phyloP scores from a whole-genome alignment of 2,329 filamentous ascomycete species.

The Fusarium torulosum region DNA sequence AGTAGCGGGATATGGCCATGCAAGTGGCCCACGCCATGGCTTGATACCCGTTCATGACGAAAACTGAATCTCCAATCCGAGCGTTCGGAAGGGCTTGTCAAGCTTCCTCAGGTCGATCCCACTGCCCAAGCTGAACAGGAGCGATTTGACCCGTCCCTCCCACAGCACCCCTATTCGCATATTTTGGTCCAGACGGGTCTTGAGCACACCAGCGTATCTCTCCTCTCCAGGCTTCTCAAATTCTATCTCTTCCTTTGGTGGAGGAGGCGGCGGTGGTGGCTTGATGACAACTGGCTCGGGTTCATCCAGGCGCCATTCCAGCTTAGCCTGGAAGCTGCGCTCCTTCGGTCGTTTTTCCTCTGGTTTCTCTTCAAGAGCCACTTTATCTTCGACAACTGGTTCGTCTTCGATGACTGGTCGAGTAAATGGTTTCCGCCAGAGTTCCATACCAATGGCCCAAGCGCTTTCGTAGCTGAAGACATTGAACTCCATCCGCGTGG shows the following conservation, averaged over 20 bases:
- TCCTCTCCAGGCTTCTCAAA: constrained; percentile 61
- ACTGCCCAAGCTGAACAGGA: constrained; percentile 91
- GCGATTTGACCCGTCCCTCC: constrained; percentile 92
- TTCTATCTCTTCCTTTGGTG: constrained; percentile 27
- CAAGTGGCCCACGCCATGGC: constrained; percentile 1
- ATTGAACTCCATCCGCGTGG: constrained; percentile 95
- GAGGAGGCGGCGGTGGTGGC: constrained; percentile 10
- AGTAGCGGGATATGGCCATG: constrained; percentile 13
- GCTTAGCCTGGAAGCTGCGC: constrained; percentile 66
- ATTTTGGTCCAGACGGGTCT: constrained; percentile 89
- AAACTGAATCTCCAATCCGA: constrained; percentile 85
- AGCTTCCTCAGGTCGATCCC: constrained; percentile 82
- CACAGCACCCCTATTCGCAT: constrained; percentile 87
- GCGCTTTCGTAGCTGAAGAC: constrained; percentile 98
- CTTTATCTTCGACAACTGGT: constrained; percentile 41
- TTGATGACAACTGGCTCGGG: constrained; percentile 49
- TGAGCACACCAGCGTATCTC: constrained; percentile 86
- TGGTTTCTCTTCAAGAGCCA: constrained; percentile 37
- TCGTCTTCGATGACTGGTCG: constrained; percentile 56
- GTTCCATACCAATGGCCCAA: constrained; percentile 89
- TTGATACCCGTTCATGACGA: constrained; percentile 70
- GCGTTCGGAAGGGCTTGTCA: constrained; percentile 80
- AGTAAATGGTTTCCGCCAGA: constrained; percentile 78
- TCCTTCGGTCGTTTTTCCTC: constrained; percentile 46
- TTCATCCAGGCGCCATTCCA: constrained; percentile 62